phyloP scores from a whole-genome alignment of 2,329 filamentous ascomycete species.

The Coleophoma crateriformis region DNA sequence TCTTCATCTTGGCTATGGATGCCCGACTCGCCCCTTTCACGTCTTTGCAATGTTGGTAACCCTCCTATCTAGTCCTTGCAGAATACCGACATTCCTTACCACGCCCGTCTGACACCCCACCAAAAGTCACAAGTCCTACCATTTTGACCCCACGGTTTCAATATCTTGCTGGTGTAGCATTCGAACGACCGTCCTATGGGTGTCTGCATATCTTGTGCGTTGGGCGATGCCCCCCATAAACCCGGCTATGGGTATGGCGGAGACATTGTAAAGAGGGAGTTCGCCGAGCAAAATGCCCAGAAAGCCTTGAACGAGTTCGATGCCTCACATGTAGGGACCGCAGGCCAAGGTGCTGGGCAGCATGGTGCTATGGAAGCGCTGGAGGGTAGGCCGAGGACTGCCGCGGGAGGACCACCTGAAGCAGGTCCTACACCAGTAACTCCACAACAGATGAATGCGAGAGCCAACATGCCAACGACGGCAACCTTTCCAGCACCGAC shows the following conservation, averaged over 20 bases:
- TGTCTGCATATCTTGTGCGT: not conserved
- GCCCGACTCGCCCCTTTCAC: not conserved
- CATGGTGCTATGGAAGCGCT: not conserved
- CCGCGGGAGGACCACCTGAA: not conserved
- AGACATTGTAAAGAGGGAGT: not conserved
- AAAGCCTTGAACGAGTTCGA: not conserved
- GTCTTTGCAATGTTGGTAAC: not conserved
- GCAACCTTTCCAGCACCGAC: not conserved
- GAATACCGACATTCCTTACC: not conserved
- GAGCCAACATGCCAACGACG: not conserved
- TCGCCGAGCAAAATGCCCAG: not conserved
- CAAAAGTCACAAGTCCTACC: not conserved
- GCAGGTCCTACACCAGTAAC: not conserved
- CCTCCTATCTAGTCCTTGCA: not conserved
- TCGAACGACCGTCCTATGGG: not conserved
- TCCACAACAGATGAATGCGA: not conserved
- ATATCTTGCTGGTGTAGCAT: not conserved
- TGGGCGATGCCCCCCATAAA: constrained; percentile 1
- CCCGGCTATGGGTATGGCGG: not conserved
- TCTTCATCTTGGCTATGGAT: not conserved
- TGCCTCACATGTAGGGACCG: not conserved
- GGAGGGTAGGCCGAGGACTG: not conserved
- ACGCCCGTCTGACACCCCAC: not conserved
- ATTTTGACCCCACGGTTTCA: not conserved
- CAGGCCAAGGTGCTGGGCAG: not conserved